Conservation (phyloP, 2,329 filamentous ascomycete species). For the Fusarium sp. region DNA sequence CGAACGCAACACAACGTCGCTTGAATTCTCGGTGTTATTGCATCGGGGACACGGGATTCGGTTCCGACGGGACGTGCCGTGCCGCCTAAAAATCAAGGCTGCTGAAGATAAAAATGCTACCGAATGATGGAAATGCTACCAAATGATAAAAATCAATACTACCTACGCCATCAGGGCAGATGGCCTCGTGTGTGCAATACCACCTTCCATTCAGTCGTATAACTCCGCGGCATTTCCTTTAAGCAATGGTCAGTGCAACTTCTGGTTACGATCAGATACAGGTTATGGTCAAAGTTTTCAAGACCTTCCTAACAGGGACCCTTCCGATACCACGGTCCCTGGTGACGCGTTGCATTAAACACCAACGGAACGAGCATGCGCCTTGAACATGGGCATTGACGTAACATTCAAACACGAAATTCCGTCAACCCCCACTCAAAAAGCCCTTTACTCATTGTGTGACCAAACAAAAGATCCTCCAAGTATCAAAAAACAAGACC, state of each 20-base stretch:
- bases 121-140: not conserved
- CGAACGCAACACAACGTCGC: not conserved
- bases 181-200: not conserved
- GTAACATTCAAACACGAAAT: not conserved
- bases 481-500: not conserved
- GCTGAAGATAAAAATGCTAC: not conserved
- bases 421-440: not conserved
- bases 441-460: not conserved
- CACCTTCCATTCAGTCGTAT: not conserved
- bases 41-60: not conserved
- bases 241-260: not conserved
- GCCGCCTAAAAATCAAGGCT: not conserved
- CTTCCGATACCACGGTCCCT: not conserved
- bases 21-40: not conserved
- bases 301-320: not conserved
- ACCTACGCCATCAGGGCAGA: not conserved
- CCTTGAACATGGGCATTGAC: not conserved
- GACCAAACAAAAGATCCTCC: not conserved
- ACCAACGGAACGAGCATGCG: not conserved
- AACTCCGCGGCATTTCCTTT: not conserved
- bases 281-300: not conserved
- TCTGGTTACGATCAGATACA: not conserved
- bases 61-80: conserved; percentile 1
- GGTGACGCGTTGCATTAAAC: not conserved
- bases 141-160: not conserved